A percentile compares a stretch with the other conserved stretches of the same genome.
These are phyloP conservation scores for Ormosia emarginata DNA, from an alignment of 306 rosid genomes.

Conservation along the genomic window DNA sequence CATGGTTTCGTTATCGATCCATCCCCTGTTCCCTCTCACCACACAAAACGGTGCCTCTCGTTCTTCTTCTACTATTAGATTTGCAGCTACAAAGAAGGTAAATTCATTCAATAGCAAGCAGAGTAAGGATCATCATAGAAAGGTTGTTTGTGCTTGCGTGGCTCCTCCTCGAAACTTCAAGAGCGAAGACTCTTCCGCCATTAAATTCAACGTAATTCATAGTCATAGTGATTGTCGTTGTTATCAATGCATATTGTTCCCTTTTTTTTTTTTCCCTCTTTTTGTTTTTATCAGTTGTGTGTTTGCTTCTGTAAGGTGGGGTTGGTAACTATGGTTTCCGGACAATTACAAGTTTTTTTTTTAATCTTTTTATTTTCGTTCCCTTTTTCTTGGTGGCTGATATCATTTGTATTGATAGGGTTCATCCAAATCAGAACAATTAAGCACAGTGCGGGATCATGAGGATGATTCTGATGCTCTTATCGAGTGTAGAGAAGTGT, in stretches of 20 bases:
- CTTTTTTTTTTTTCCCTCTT: not conserved
- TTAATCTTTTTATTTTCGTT: not conserved
- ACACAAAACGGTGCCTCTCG: conserved; percentile 32
- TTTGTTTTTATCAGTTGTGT: not conserved
- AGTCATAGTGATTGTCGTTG: not conserved
- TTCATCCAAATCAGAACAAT: conserved; percentile 57
- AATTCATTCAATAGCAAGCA: conserved; percentile 22
- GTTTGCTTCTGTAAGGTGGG: not conserved
- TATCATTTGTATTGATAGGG: conserved; percentile 47
- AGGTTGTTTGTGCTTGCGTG: conserved; percentile 69
- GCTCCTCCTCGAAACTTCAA: conserved; percentile 67
- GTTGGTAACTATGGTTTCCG: conserved; percentile 2
- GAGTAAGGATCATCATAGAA: conserved; percentile 40
- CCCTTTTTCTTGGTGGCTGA: conserved; percentile 17
- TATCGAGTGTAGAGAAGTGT: conserved; percentile 85
- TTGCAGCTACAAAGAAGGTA: conserved; percentile 19
- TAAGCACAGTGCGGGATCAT: conserved; percentile 41
- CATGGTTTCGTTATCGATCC: conserved; percentile 62
- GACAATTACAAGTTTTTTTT: not conserved
- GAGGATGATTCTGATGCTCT: conserved; percentile 81
- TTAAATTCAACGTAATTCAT: conserved; percentile 53
- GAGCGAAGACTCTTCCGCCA: conserved; percentile 54
- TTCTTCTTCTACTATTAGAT: conserved; percentile 22
- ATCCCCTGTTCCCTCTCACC: conserved; percentile 43
- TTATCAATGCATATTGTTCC: not conserved